A percentile compares a stretch with the other conserved stretches of the same genome.
phyloP scores from a whole-genome alignment of 2,329 filamentous ascomycete genomes.

The Botrytis cinerea region DNA sequence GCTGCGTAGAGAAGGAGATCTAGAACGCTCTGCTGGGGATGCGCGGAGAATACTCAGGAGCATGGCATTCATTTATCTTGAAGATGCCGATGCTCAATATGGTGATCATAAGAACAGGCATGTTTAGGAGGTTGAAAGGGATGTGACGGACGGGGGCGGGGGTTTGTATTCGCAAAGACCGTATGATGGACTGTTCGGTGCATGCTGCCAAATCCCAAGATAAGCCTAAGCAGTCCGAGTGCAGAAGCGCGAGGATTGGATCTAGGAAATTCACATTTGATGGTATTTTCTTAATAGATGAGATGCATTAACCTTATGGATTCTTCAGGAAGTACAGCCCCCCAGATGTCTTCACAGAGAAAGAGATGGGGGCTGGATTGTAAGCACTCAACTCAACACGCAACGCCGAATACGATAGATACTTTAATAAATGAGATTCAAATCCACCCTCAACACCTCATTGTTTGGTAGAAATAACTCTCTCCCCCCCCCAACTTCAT shows the following conservation, averaged over 20 bases:
- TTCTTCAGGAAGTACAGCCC: neutral
- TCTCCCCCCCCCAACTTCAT: neutral
- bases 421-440: neutral
- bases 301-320: neutral
- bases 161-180: neutral
- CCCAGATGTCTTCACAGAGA: too few relatives aligned
- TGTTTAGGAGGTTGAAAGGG: neutral
- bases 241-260: neutral
- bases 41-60: neutral
- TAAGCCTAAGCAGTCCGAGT: neutral
- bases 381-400: neutral
- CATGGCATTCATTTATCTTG: neutral
- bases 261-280: neutral
- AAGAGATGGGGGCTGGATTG: neutral
- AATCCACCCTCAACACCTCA: neutral
- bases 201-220: neutral
- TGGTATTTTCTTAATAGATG: neutral
- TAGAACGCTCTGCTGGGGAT: neutral
- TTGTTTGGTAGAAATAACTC: neutral
- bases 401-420: neutral
- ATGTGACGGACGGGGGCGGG: neutral
- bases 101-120: neutral
- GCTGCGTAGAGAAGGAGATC: neutral
- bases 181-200: constrained; percentile 2
- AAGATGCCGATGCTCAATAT: neutral